Conservation (phyloP, 2,329 filamentous ascomycete genomes). For the Penicillium sp. region DNA sequence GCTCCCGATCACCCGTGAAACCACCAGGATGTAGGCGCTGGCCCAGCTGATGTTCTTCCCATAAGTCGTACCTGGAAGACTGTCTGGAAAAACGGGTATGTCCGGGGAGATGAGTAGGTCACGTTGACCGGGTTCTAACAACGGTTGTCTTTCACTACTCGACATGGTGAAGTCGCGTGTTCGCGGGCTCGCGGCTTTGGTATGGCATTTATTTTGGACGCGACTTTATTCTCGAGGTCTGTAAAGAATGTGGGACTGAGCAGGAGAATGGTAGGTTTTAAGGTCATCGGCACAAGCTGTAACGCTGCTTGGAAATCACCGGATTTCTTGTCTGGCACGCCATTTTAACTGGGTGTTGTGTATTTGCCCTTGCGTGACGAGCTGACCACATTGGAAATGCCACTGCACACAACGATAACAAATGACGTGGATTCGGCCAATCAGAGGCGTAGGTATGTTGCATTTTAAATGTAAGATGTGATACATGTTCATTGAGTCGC, state of each 20-base stretch:
- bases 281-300: not conserved
- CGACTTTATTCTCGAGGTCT: not conserved
- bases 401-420: not conserved
- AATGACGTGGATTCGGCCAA: not conserved
- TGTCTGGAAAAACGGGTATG: conserved; percentile 40
- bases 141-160: conserved; percentile 13
- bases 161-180: conserved; percentile 44
- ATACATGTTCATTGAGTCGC: not conserved
- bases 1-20: conserved; percentile 68
- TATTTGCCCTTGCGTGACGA: conserved; percentile 18
- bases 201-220: not conserved
- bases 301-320: conserved; percentile 22
- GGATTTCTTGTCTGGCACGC: conserved; percentile 23
- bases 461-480: not conserved
- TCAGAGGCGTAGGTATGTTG: not conserved
- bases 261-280: not conserved
- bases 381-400: conserved; percentile 2
- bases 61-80: conserved; percentile 47
- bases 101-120: not conserved
- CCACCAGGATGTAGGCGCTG: conserved; percentile 66
- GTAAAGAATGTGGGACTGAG: not conserved
- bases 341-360: conserved; percentile 29
- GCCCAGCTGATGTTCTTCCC: conserved; percentile 64
- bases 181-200: conserved; percentile 50
- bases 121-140: conserved; percentile 8